Evolutionary conservation across 345 rosid species (phyloP).

Genomic region (Gynandropsis gynandra): DNA sequence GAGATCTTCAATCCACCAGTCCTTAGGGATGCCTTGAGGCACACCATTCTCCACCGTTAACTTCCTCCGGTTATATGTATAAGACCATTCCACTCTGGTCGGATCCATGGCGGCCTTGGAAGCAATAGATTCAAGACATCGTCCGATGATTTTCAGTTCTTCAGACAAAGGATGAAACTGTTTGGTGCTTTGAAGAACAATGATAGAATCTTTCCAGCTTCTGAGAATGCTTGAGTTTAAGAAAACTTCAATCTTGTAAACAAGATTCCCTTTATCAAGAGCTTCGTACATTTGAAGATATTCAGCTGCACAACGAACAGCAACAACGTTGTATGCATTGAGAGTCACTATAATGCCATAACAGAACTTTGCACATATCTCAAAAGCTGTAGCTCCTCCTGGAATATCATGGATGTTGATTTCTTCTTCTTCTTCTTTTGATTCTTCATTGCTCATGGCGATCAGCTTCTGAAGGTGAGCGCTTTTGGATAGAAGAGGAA

Average conservation of each 20-base stretch:
- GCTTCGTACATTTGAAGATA: constrained; percentile 65
- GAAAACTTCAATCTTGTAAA: constrained; percentile 69
- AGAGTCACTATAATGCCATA: constrained; percentile 88
- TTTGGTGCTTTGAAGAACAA: constrained; percentile 51
- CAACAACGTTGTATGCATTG: constrained; percentile 77
- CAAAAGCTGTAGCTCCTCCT: constrained; percentile 82
- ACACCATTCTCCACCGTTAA: no score
- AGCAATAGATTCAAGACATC: constrained; percentile 61
- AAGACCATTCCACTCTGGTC: constrained; percentile 63
- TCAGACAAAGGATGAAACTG: constrained; percentile 47
- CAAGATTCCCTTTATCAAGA: constrained; percentile 55
- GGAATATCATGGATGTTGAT: constrained; percentile 60
- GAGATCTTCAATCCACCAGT: constrained; percentile 78
- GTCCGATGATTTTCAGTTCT: constrained; percentile 44
- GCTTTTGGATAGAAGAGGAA: constrained; percentile 68
- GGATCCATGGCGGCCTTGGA: constrained; percentile 45
- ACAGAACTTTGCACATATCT: constrained; percentile 83
- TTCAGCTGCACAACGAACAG: constrained; percentile 78
- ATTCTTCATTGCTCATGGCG: constrained; percentile 35
- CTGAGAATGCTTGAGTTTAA: constrained; percentile 57
- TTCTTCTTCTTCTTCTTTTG: constrained; percentile 37
- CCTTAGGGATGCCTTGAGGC: constrained; percentile 48
- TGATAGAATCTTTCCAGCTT: constrained; percentile 75
- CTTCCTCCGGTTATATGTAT: constrained; percentile 58
- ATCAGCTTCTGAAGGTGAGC: constrained; percentile 55